Base-by-base conservation (phyloP, 1,284 basidiomycete species). In the Spongispora temasekensis region DNA sequence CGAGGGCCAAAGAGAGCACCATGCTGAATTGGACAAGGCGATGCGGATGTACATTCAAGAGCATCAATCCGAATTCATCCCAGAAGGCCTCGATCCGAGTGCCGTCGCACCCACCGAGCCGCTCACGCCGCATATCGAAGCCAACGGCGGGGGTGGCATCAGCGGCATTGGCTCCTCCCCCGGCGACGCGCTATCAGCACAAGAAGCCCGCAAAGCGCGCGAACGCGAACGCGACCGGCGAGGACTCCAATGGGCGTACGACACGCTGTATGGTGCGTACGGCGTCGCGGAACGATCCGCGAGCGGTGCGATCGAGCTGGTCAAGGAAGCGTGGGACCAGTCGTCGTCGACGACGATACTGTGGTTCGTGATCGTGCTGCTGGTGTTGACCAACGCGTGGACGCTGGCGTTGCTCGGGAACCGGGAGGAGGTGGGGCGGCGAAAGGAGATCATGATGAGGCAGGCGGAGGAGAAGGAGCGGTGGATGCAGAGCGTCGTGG, bases 1-100 rank as follows among this genome's bases (percentile, higher is more conserved):
- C 55, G 96, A 98, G n/a, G 97, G 97, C 2, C 97, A 99, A 73
- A 96, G 91, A 76, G 80, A 83, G 56, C 97, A 96, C 73, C 94
- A 98, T 72, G 72, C 76, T 19, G 95, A 95, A 48, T 83, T 98
- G 6, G 94, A 97, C 65, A 84, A 81, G 64, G 89, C 88, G 7
- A 95, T 98, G 88, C 84, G 93, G 30, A 78, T 78, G 55, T 97
- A 98, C 78, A 95, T 98, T 70, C 83, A 90, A 62, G 88, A 90
- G 57, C 94, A 99, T 74, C 85, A 90, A 60, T 84, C 85, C 63
- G 96, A 98, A 77, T 98, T 98, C 76, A 78, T 94, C 55, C 91
- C 93, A 0, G 90, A 90, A 61, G 95, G 93, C 12, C 79, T 92
- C 50, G 90, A 87, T 60, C 77, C 80, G 23, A 76, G 78, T 15